Conservation (phyloP, 2,329 filamentous ascomycete species). For the Nigrospora oryzae region DNA sequence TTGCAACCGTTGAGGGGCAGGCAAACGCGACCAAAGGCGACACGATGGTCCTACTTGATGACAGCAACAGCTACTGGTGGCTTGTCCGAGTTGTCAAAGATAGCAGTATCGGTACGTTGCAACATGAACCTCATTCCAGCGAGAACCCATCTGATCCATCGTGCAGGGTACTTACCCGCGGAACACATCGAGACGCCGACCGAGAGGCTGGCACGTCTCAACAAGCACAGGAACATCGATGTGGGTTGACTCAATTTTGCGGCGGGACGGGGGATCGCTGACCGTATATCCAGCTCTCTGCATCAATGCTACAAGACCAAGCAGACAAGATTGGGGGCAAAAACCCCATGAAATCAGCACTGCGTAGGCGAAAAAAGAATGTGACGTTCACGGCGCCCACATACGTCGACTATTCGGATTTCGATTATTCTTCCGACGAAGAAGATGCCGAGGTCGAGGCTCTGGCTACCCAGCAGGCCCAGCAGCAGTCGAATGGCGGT, state of each 20-base stretch:
- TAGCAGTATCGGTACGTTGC: constrained; percentile 67
- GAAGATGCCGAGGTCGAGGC: constrained; percentile 48
- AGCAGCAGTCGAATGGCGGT: constrained; percentile 19
- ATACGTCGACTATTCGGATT: constrained; percentile 80
- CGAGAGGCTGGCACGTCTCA: constrained; percentile 83
- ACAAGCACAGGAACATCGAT: constrained; percentile 97
- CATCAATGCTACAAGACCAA: constrained; percentile 54
- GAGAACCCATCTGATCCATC: background rate
- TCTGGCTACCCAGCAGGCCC: constrained; percentile 25
- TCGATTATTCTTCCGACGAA: constrained; percentile 77
- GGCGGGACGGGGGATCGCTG: constrained; percentile 7
- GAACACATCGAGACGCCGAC: constrained; percentile 98
- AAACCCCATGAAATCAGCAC: constrained; percentile 74
- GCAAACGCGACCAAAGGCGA: constrained; percentile 98
- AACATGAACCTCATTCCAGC: background rate
- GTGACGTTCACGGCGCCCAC: constrained; percentile 81
- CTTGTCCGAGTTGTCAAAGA: constrained; percentile 95
- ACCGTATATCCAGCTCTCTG: constrained; percentile 41
- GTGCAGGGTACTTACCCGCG: constrained; percentile 80
- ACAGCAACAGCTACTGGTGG: constrained; percentile 99
- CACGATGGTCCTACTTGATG: constrained; percentile 95
- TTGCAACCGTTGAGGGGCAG: constrained; percentile 95
- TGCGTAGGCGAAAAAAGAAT: constrained; percentile 76
- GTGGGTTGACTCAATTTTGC: constrained; percentile 42
- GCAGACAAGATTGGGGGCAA: constrained; percentile 61